These are phyloP conservation scores for Linnemannia hyalina DNA, from an alignment of 192 early-diverging fungal species.

Conservation along the genomic window DNA sequence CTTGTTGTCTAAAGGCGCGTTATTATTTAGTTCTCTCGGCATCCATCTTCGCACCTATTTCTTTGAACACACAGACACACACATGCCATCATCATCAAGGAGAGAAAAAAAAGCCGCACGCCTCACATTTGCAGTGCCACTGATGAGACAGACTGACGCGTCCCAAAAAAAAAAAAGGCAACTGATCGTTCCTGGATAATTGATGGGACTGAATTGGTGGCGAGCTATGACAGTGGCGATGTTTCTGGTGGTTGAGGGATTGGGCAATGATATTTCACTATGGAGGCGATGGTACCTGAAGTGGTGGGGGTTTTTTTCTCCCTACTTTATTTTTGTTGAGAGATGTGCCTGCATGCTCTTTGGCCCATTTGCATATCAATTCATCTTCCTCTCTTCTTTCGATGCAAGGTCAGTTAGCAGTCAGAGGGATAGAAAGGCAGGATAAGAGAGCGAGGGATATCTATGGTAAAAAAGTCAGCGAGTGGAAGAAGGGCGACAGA, in stretches of 20 bases:
- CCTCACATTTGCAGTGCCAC: neutral
- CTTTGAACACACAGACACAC: neutral
- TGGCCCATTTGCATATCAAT: neutral
- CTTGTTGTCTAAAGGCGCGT: neutral
- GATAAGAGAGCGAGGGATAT: neutral
- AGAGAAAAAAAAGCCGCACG: neutral
- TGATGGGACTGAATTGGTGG: neutral
- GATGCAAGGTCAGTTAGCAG: neutral
- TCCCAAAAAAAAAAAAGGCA: neutral
- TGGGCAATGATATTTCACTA: neutral
- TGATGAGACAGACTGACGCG: neutral
- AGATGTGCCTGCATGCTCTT: constrained; percentile 4
- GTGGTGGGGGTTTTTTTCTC: neutral
- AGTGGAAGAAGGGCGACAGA: neutral
- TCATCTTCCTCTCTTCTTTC: neutral
- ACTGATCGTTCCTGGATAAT: neutral
- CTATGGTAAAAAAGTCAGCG: neutral
- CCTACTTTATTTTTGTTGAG: neutral
- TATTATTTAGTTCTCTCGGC: neutral
- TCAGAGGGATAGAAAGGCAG: neutral
- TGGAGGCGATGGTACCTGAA: neutral
- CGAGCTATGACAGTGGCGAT: neutral
- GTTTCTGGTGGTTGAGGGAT: neutral
- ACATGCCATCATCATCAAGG: neutral
- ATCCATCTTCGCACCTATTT: neutral